These are phyloP conservation scores for Prunus davidiana DNA, from an alignment of 306 rosid genomes.

Conservation along the genomic window DNA sequence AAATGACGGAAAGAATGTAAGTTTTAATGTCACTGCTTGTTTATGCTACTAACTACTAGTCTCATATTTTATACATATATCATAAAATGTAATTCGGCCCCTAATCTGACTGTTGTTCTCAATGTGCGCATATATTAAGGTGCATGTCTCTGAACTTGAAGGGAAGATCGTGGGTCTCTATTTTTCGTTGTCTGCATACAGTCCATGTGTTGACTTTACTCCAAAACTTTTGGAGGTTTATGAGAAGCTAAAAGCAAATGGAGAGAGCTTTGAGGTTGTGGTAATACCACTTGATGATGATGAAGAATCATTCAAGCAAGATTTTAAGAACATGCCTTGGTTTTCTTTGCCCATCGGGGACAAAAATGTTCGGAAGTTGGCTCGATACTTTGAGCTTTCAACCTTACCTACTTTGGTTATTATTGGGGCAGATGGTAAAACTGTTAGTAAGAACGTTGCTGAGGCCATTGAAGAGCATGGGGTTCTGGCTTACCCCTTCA, in stretches of 20 bases:
- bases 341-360: constrained; percentile 61
- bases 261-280: constrained; percentile 65
- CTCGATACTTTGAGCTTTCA: constrained; percentile 48
- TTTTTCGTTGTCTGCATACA: constrained; percentile 34
- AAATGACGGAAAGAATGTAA: constrained; percentile 48
- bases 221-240: constrained; percentile 47
- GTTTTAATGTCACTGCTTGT: background rate
- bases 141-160: constrained; percentile 59
- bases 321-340: constrained; percentile 49
- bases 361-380: constrained; percentile 35
- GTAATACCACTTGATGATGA: constrained; percentile 43
- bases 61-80: background rate
- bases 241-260: constrained; percentile 50
- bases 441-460: constrained; percentile 46
- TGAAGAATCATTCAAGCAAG: constrained; percentile 45
- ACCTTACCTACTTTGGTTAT: constrained; percentile 57
- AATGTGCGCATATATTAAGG: constrained; percentile 26
- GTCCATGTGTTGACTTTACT: constrained; percentile 33
- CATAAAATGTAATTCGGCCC: background rate
- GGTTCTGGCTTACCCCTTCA: constrained; percentile 62
- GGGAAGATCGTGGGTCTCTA: constrained; percentile 65
- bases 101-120: constrained; percentile 17
- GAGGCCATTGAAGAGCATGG: constrained; percentile 62
- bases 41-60: background rate
- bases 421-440: constrained; percentile 69